Percentiles rank a stretch among this genome's conserved stretches.
phyloP scores from a whole-genome alignment of 1,284 basidiomycete genomes.

The Trametes sp. region DNA sequence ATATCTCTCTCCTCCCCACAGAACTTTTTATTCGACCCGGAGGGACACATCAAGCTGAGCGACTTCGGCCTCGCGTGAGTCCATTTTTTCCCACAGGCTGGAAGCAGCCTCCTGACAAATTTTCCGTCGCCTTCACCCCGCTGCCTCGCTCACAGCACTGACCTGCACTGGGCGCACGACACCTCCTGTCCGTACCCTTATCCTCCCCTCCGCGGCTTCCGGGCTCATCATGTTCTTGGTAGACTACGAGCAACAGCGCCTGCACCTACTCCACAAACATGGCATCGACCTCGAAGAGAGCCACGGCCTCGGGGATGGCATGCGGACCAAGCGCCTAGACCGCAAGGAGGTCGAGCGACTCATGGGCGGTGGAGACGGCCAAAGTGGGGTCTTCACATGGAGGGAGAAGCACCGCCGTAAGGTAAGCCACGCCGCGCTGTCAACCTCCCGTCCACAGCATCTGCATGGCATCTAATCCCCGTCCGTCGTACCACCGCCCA shows the following conservation, averaged over 20 bases:
- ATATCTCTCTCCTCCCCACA: constrained; percentile 49
- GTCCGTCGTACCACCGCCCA: constrained; percentile 42
- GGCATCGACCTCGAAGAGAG: constrained; percentile 92
- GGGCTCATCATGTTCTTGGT: constrained; percentile 27
- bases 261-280: constrained; percentile 89
- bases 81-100: constrained; percentile 22
- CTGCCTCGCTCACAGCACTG: constrained; percentile 59
- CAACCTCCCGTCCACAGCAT: constrained; percentile 15
- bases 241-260: constrained; percentile 96
- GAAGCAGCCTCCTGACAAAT: constrained; percentile 15
- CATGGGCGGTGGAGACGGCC: constrained; percentile 80
- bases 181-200: constrained; percentile 71
- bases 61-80: constrained; percentile 96
- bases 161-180: constrained; percentile 92
- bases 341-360: constrained; percentile 80
- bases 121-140: constrained; percentile 19
- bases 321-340: constrained; percentile 77
- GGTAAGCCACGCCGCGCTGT: constrained; percentile 49
- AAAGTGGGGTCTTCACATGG: constrained; percentile 90
- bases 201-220: constrained; percentile 20
- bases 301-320: constrained; percentile 67
- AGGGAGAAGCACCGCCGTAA: constrained; percentile 92
- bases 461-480: constrained; percentile 33
- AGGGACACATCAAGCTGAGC: constrained; percentile 93
- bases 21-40: constrained; percentile 94